These are phyloP conservation scores for Phytophthora citricola DNA, from an alignment of 352 stramenopile species.

Conservation along the genomic window DNA sequence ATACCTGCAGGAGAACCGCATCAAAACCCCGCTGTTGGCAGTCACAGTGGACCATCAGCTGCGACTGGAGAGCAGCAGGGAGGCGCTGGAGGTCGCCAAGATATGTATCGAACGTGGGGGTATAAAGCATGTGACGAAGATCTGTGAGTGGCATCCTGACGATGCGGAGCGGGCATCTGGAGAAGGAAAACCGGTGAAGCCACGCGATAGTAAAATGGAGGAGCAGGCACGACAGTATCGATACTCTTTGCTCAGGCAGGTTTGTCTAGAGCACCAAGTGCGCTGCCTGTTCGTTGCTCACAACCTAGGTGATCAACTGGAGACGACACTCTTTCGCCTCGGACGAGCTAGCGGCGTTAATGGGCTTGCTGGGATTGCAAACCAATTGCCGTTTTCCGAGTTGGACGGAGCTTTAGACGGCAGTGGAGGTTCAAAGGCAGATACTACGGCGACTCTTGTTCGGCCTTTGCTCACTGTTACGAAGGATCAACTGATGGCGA, in stretches of 20 bases:
- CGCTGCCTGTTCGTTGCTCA: conserved; percentile 82
- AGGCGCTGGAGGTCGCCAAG: conserved; percentile 59
- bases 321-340: conserved; percentile 84
- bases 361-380: conserved; percentile 72
- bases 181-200: conserved; percentile 27
- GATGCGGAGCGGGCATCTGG: conserved; percentile 9
- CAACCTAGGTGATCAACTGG: conserved; percentile 79
- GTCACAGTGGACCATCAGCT: conserved; percentile 85
- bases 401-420: conserved; percentile 4
- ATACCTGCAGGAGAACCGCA: conserved; percentile 50
- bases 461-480: conserved; percentile 68
- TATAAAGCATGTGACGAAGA: conserved; percentile 59
- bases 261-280: conserved; percentile 61
- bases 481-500: conserved; percentile 71
- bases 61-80: conserved; percentile 63
- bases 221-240: conserved; percentile 71
- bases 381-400: conserved; percentile 36
- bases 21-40: conserved; percentile 71
- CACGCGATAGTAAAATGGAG: conserved; percentile 78
- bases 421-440: conserved; percentile 1
- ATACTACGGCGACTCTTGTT: conserved; percentile 43
- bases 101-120: conserved; percentile 51
- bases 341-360: conserved; percentile 79
- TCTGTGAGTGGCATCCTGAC: conserved; percentile 57
- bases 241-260: conserved; percentile 64